Base-by-base conservation (phyloP, 805 yeast species). In the Candida michaelii region DNA sequence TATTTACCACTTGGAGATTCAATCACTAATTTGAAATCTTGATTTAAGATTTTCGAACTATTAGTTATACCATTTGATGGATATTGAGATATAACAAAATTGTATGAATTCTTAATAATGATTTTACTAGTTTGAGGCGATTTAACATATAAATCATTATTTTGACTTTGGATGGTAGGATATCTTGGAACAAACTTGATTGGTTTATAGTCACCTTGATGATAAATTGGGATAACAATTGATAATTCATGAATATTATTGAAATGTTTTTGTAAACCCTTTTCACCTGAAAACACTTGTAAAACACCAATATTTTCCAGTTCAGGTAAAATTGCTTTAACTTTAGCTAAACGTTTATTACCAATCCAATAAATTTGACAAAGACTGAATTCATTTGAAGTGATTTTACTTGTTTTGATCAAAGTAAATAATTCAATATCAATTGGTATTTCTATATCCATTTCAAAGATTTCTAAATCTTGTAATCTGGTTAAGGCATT, bases 1-100 rank as follows among this genome's bases (percentile, higher is more conserved):
- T 86, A 77, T 48, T 83, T 82, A 0, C 97, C 97, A 1, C 86
- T 77, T 2, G 99, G 99, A 0, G 93, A 77, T 55, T 89, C 89
- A 13, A 91, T 63, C 1, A 84, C 90, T 39, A 87, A 58, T 47
- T 82, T 77, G 44, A 75, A 71, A 48, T 76, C 79, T 30, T 63
- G 66, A 44, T 59, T 63, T 57, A 63, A 55, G 25, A 62, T 43
- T 5, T 56, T 64, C 19, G 60, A 52, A n/a, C 60, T 59, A 42
- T 64, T 58, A 38, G 67, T 74, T 36, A 79, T 50, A 2, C 83
- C 64, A 42, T 58, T 63, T n/a, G 80, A 69, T 8, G 86, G 85
- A 48, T 79, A 79, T 53, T 82, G 88, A 12, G 72, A 61, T 25
- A 88, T 62, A 44, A 73, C 77, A 58, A 91, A 90, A 38, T 69